phyloP scores from a whole-genome alignment of 2,329 filamentous ascomycete genomes.

The Aspergillus udagawae region DNA sequence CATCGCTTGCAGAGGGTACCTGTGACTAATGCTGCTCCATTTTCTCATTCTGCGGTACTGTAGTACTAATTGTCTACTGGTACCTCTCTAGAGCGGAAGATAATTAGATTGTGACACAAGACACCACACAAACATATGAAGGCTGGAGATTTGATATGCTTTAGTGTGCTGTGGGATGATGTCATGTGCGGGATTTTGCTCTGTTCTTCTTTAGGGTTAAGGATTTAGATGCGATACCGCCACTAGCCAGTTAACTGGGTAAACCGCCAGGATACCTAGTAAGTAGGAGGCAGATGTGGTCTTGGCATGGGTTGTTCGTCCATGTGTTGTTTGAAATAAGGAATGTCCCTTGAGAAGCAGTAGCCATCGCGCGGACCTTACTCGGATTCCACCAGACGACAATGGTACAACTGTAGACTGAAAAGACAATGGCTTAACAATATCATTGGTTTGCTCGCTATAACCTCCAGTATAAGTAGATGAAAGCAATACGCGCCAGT shows the following conservation, averaged over 20 bases:
- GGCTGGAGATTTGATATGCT: background rate
- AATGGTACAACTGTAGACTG: background rate
- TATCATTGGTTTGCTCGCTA: background rate
- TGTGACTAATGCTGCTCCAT: too few species aligned
- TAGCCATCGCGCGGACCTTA: background rate
- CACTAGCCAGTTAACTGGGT: background rate
- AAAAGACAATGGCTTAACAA: background rate
- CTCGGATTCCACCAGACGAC: background rate
- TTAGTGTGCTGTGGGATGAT: background rate
- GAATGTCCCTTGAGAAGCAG: background rate
- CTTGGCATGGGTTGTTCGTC: too few species aligned
- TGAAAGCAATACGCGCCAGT: slow-evolving; percentile 8
- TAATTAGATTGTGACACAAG: background rate
- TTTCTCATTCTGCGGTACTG: background rate
- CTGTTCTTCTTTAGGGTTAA: too few species aligned
- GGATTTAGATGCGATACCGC: background rate
- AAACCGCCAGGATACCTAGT: too few species aligned
- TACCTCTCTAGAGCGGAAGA: too few species aligned
- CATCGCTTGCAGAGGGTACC: too few species aligned
- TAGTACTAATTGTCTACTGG: background rate
- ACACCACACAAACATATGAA: background rate
- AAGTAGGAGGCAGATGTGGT: too few species aligned
- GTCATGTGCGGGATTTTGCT: background rate
- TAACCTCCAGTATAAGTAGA: background rate
- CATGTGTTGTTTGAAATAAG: too few species aligned